Evolutionary conservation across 1,139 yeast species (phyloP).

Genomic region (Candida smagusa): DNA sequence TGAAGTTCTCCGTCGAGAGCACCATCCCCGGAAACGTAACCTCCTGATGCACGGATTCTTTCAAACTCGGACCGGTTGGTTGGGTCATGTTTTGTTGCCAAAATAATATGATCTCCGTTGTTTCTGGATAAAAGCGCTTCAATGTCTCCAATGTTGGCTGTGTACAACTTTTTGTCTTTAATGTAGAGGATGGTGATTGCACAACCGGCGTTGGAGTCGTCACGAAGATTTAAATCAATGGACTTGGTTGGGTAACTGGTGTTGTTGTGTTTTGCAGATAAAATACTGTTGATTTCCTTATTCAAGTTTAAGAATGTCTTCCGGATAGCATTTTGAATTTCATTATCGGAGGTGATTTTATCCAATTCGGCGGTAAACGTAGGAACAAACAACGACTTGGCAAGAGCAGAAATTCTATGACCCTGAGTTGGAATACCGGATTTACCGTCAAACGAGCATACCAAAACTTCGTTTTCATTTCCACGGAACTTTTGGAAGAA

Average conservation of each 20-base stretch:
- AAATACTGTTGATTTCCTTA: constrained; percentile 60
- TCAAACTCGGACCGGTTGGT: constrained; percentile 78
- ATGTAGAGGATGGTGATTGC: constrained; percentile 80
- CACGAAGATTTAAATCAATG: constrained; percentile 41
- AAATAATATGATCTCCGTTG: constrained; percentile 72
- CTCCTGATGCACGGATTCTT: constrained; percentile 87
- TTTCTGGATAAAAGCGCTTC: constrained; percentile 76
- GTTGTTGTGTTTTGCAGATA: constrained; percentile 35
- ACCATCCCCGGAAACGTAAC: constrained; percentile 83
- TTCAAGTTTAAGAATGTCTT: constrained; percentile 78
- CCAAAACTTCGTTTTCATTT: constrained; percentile 62
- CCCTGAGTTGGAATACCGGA: constrained; percentile 56
- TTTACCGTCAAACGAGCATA: constrained; percentile 88
- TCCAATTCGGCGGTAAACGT: constrained; percentile 63
- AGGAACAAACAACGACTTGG: constrained; percentile 69
- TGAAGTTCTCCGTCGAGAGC: constrained; percentile 78
- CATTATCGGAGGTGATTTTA: constrained; percentile 42
- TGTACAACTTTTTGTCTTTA: constrained; percentile 63
- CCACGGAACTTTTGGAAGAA: constrained; percentile 89
- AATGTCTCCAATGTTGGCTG: constrained; percentile 91
- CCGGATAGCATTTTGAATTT: constrained; percentile 65
- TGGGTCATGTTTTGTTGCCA: constrained; percentile 84
- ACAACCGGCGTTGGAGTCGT: constrained; percentile 82
- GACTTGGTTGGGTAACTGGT: constrained; percentile 37
- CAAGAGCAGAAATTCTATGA: constrained; percentile 66